Evolutionary conservation across 2,329 filamentous ascomycete species (phyloP).

Genomic region (Colletotrichum higginsianum): DNA sequence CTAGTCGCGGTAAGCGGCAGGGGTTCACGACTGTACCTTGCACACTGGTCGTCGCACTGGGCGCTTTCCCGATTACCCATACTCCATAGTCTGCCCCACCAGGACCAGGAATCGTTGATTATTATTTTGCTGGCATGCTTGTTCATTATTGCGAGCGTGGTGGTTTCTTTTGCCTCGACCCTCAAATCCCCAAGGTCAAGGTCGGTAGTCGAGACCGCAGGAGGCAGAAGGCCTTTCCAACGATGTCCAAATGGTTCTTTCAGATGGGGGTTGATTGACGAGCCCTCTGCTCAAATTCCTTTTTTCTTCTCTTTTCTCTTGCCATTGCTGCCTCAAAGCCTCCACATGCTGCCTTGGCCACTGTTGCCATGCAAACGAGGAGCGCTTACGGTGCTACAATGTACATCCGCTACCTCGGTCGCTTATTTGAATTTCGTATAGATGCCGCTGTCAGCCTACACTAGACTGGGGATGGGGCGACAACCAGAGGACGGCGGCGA

Average conservation of each 20-base stretch:
- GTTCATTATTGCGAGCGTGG: conserved; percentile 25
- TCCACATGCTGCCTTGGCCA: conserved; percentile 18
- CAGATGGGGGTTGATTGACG: background rate
- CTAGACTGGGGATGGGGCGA: conserved; percentile 11
- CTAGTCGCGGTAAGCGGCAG: conserved; percentile 36
- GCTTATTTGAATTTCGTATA: conserved; percentile 24
- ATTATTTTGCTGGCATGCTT: conserved; percentile 34
- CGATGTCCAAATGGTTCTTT: conserved; percentile 6
- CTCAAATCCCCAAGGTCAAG: conserved; percentile 1
- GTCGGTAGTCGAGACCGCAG: conserved; percentile 6
- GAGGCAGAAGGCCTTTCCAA: conserved; percentile 7
- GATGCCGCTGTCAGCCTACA: conserved; percentile 28
- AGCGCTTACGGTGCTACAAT: conserved; percentile 16
- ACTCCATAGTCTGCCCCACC: conserved; percentile 35
- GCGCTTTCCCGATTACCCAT: conserved; percentile 46
- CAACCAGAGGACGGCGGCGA: background rate
- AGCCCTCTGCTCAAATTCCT: background rate
- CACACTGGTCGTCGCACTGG: conserved; percentile 44
- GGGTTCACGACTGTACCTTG: conserved; percentile 17
- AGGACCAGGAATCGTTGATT: conserved; percentile 34
- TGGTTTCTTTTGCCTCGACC: conserved; percentile 21
- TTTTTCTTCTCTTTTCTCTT: background rate
- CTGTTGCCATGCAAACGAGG: conserved; percentile 4
- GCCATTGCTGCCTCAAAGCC: conserved; percentile 10
- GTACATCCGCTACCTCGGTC: conserved; percentile 12